phyloP scores from a whole-genome alignment of 2,329 filamentous ascomycete genomes.

The Grosmannia penicillata region DNA sequence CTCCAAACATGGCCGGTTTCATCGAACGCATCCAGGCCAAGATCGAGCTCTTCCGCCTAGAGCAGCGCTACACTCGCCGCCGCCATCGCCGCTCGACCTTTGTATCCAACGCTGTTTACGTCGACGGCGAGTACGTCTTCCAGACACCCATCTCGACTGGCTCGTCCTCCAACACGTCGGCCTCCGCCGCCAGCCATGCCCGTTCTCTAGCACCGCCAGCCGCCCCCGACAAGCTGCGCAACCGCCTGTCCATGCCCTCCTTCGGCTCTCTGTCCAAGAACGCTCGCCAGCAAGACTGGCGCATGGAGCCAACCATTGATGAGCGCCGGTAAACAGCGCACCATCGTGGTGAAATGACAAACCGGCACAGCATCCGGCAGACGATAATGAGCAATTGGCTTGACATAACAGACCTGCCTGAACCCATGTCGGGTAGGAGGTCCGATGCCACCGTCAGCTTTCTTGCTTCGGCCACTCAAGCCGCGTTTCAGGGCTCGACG shows the following conservation, averaged over 20 bases:
- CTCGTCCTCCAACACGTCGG: conserved; percentile 32
- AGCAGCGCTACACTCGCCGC: conserved; percentile 86
- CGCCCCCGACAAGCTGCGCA: conserved; percentile 21
- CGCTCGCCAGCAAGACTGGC: conserved; percentile 23
- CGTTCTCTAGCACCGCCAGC: conserved; percentile 13
- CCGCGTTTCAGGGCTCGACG: too few relatives aligned
- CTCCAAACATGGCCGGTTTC: conserved; percentile 25
- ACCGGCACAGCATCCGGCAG: too few relatives aligned
- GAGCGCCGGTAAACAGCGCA: conserved; percentile 4
- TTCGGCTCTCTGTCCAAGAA: conserved; percentile 29
- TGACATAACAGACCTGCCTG: too few relatives aligned
- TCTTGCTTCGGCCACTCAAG: too few relatives aligned
- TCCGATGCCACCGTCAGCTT: too few relatives aligned
- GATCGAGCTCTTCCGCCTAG: conserved; percentile 85
- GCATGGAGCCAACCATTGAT: conserved; percentile 14
- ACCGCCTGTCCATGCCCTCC: conserved; percentile 41
- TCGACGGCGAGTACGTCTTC: conserved; percentile 92
- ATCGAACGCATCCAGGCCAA: conserved; percentile 49
- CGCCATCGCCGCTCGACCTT: conserved; percentile 79
- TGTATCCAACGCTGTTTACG: conserved; percentile 76
- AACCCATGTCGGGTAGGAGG: too few relatives aligned
- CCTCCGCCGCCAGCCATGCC: conserved; percentile 21
- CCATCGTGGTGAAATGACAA: too few relatives aligned
- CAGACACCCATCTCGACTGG: conserved; percentile 45
- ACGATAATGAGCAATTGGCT: too few relatives aligned